Conservation (phyloP, 345 rosid species). For the Salix arbutifolia region DNA sequence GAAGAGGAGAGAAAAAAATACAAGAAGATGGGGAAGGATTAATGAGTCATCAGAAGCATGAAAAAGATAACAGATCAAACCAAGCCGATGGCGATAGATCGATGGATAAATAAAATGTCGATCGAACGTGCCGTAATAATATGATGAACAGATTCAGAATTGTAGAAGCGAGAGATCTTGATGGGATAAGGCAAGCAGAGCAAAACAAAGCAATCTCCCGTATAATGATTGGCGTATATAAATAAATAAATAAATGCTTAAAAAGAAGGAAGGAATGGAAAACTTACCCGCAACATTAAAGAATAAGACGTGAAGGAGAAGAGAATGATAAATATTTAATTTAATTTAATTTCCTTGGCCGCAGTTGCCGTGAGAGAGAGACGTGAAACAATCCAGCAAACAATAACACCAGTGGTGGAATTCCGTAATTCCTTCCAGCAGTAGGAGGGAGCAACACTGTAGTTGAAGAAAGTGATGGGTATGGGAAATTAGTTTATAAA, state of each 20-base stretch:
- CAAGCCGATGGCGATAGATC: background rate
- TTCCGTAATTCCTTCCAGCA: too few species aligned
- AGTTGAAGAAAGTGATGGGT: too few species aligned
- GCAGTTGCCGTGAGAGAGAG: background rate
- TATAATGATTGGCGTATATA: background rate
- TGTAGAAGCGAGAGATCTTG: background rate
- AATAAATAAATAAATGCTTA: background rate
- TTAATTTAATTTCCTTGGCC: background rate
- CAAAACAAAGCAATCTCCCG: background rate
- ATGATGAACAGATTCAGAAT: background rate
- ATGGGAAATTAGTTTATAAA: too few species aligned
- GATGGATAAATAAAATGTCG: background rate
- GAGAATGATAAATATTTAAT: background rate
- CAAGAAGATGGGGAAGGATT: background rate
- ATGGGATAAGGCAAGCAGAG: background rate
- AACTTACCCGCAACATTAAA: background rate
- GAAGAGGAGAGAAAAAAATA: too few species aligned
- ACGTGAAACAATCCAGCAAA: background rate
- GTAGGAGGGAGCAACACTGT: too few species aligned
- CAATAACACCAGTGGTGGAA: background rate
- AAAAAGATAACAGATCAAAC: background rate
- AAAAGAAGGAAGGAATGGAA: background rate
- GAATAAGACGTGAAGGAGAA: background rate
- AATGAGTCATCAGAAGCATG: background rate
- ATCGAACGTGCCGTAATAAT: background rate